Percentiles rank a stretch among this genome's conserved stretches.
These are phyloP conservation scores for Saccharomycopsis amapae DNA, from an alignment of 805 yeast species.

Conservation along the genomic window DNA sequence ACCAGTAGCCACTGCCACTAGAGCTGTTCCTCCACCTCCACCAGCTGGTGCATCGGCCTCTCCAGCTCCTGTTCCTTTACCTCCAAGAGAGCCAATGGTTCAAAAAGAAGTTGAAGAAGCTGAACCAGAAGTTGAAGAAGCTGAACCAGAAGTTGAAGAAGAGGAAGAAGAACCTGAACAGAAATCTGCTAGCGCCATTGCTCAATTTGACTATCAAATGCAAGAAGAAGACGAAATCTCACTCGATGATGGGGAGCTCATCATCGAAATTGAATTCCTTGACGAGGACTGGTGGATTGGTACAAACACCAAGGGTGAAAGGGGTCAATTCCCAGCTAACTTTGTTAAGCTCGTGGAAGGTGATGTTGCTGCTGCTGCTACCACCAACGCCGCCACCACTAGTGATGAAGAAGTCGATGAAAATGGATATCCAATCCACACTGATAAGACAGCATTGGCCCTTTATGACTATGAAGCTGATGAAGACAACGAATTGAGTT, in stretches of 20 bases:
- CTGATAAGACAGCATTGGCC: constrained; percentile 49
- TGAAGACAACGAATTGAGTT: constrained; percentile 86
- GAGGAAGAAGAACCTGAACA: constrained; percentile 24
- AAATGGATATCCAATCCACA: constrained; percentile 24
- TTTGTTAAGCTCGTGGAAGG: constrained; percentile 37
- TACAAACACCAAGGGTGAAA: constrained; percentile 31
- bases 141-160: constrained; percentile 27
- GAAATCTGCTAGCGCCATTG: constrained; percentile 47
- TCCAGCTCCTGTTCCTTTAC: constrained; percentile 26
- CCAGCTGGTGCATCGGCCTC: constrained; percentile 23
- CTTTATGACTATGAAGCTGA: constrained; percentile 80
- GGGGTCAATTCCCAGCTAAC: constrained; percentile 42
- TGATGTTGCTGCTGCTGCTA: constrained; percentile 24
- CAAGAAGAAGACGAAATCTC: constrained; percentile 73
- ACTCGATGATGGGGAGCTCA: constrained; percentile 57
- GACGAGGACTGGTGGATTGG: constrained; percentile 49
- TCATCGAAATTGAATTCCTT: constrained; percentile 58
- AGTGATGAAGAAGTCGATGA: constrained; percentile 24
- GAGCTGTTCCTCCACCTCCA: constrained; percentile 28
- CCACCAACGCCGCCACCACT: constrained; percentile 25
- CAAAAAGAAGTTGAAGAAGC: constrained; percentile 25
- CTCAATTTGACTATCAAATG: constrained; percentile 71
- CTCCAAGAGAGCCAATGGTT: constrained; percentile 26
- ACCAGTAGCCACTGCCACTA: constrained; percentile 19
- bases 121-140: constrained; percentile 24